Conservation (phyloP, 805 yeast species). For the Novakomyces olei region DNA sequence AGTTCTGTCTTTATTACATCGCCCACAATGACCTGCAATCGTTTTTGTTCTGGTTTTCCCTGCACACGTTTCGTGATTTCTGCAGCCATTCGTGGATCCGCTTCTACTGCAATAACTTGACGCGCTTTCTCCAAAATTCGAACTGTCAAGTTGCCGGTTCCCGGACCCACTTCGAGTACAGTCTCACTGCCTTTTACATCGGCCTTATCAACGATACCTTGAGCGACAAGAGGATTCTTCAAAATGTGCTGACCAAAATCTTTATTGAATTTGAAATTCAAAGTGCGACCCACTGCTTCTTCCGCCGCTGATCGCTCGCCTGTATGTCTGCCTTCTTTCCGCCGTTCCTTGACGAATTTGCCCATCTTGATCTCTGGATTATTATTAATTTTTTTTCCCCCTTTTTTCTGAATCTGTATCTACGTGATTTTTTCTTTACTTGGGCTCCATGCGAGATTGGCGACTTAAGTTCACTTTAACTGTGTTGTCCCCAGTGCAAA, state of each 20-base stretch:
- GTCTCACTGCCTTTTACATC: conserved; percentile 76
- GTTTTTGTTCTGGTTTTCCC: conserved; percentile 84
- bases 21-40: conserved; percentile 75
- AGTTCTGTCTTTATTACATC: conserved; percentile 90
- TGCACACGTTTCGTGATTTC: conserved; percentile 93
- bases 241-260: conserved; percentile 92
- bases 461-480: too few relatives aligned
- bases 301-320: too few relatives aligned
- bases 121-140: conserved; percentile 78
- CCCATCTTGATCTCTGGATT: too few relatives aligned
- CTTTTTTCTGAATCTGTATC: too few relatives aligned
- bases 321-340: too few relatives aligned
- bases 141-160: conserved; percentile 94
- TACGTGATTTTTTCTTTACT: too few relatives aligned
- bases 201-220: conserved; percentile 95
- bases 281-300: conserved; percentile 35
- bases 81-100: conserved; percentile 99
- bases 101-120: conserved; percentile 88
- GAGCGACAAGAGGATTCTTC: conserved; percentile 90
- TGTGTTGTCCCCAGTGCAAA: too few relatives aligned
- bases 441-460: too few relatives aligned
- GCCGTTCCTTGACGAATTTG: too few relatives aligned
- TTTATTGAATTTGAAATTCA: conserved; percentile 86
- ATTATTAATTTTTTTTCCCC: too few relatives aligned
- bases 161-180: conserved; percentile 94